Conservation (phyloP, 768 basidiomycete genomes). For the Lactarius hatsudake region DNA sequence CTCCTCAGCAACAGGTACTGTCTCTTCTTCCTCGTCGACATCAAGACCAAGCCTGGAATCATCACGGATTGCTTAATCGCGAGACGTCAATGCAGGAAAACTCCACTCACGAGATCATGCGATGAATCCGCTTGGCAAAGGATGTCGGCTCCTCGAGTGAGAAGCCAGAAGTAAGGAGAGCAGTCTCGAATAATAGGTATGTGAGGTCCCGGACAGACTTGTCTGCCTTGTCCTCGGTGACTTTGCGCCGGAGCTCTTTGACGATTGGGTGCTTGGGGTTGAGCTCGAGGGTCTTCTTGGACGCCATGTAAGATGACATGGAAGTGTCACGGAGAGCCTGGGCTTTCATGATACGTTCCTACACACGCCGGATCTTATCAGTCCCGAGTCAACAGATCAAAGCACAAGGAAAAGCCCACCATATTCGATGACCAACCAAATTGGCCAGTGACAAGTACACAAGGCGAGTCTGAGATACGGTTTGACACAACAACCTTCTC, state of each 20-base stretch:
- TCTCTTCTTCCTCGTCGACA: constrained; percentile 57
- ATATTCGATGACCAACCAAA: constrained; percentile 99
- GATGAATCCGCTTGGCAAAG: constrained; percentile 94
- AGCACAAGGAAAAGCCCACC: constrained; percentile 44
- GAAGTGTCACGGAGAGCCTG: constrained; percentile 95
- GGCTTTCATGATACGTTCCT: constrained; percentile 99
- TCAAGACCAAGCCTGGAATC: constrained; percentile 69
- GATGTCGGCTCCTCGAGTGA: constrained; percentile 92
- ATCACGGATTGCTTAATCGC: constrained; percentile 16
- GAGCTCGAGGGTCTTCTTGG: constrained; percentile 96
- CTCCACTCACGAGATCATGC: constrained; percentile 82
- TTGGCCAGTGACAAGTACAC: constrained; percentile 96
- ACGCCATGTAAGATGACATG: constrained; percentile 99
- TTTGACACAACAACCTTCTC: constrained; percentile 99
- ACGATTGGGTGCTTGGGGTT: constrained; percentile 91
- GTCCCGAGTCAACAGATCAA: neutral
- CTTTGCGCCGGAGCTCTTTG: constrained; percentile 94
- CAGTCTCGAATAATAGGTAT: constrained; percentile 94
- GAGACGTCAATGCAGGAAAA: neutral
- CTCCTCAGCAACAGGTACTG: constrained; percentile 42
- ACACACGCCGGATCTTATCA: constrained; percentile 12
- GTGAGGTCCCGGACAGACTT: constrained; percentile 98
- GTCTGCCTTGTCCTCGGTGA: constrained; percentile 96
- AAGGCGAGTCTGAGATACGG: constrained; percentile 96
- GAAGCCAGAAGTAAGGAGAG: constrained; percentile 93